phyloP scores from a whole-genome alignment of 1,284 basidiomycete genomes.

The Boletellus deceptivus region DNA sequence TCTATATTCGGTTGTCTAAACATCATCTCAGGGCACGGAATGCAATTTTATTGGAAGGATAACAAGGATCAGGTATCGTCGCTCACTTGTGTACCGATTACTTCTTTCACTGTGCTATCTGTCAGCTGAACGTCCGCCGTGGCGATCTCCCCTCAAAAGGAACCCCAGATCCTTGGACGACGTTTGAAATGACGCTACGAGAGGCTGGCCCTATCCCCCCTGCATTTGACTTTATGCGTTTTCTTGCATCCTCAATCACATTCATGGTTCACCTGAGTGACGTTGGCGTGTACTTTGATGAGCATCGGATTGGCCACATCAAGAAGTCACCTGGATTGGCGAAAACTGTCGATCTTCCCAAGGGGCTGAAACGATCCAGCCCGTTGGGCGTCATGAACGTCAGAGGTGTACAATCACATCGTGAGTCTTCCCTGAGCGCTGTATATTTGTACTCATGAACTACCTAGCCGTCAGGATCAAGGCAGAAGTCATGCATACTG shows the following conservation, averaged over 20 bases:
- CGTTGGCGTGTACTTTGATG: constrained; percentile 80
- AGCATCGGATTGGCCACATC: constrained; percentile 72
- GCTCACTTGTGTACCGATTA: not conserved
- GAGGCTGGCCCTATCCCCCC: constrained; percentile 82
- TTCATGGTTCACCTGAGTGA: constrained; percentile 86
- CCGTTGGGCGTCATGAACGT: constrained; percentile 25
- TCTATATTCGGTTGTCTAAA: not conserved
- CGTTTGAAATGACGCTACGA: constrained; percentile 88
- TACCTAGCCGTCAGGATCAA: constrained; percentile 71
- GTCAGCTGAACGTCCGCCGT: constrained; percentile 72
- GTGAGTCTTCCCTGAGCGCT: constrained; percentile 10
- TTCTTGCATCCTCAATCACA: constrained; percentile 90
- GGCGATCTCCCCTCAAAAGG: constrained; percentile 57
- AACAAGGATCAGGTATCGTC: constrained; percentile 72
- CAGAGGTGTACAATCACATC: constrained; percentile 19
- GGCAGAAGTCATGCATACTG: constrained; percentile 81
- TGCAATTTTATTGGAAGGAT: constrained; percentile 98
- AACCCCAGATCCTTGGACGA: constrained; percentile 67
- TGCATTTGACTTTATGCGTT: constrained; percentile 84
- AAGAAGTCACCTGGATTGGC: constrained; percentile 67
- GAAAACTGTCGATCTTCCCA: constrained; percentile 52
- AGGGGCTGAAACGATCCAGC: constrained; percentile 20
- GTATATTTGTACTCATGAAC: not conserved
- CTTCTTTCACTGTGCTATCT: constrained; percentile 4
- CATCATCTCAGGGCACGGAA: constrained; percentile 70